These are phyloP conservation scores for Knoxdaviesia capensis DNA, from an alignment of 2,329 filamentous ascomycete species.

Conservation along the genomic window DNA sequence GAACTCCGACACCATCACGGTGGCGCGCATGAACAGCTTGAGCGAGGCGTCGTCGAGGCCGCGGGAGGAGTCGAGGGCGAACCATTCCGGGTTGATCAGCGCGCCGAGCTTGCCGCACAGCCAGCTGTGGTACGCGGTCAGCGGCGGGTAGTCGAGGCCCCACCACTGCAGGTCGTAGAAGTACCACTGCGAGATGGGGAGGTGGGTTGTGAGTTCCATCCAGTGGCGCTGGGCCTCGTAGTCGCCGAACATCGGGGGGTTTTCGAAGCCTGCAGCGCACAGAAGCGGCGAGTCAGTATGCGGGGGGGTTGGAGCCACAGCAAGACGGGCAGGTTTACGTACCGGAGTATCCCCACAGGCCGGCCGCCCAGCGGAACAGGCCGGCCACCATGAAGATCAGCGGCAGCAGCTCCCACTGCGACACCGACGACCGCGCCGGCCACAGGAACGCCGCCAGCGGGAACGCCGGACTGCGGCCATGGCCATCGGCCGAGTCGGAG, in stretches of 20 bases:
- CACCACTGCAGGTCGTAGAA: slow-evolving; percentile 94
- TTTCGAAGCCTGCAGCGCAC: slow-evolving; percentile 39
- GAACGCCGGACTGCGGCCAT: slow-evolving; percentile 50
- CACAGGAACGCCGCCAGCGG: slow-evolving; percentile 88
- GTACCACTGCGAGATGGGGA: slow-evolving; percentile 92
- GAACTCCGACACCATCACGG: slow-evolving; percentile 80
- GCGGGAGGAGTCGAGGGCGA: slow-evolving; percentile 63
- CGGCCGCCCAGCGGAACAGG: slow-evolving; percentile 80
- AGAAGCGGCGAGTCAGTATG: slow-evolving; percentile 4
- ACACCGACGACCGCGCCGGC: slow-evolving; percentile 65
- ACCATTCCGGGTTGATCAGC: slow-evolving; percentile 67
- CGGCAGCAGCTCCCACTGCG: slow-evolving; percentile 83
- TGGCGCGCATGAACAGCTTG: slow-evolving; percentile 91
- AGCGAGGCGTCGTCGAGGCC: slow-evolving; percentile 59
- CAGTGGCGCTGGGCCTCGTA: slow-evolving; percentile 97
- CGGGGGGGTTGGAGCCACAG: neutral
- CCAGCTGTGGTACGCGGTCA: slow-evolving; percentile 98
- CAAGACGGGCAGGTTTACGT: slow-evolving; percentile 7
- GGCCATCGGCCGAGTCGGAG: slow-evolving; percentile 15
- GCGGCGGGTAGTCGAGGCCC: slow-evolving; percentile 91
- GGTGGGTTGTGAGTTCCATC: slow-evolving; percentile 88
- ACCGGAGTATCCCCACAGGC: slow-evolving; percentile 93
- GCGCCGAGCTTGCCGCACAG: slow-evolving; percentile 71
- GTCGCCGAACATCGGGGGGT: slow-evolving; percentile 84
- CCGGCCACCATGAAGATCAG: slow-evolving; percentile 77